Evolutionary conservation across 495 filamentous ascomycete genomes (phyloP).

Genomic region (Paragyromitra xinjiangensis): DNA sequence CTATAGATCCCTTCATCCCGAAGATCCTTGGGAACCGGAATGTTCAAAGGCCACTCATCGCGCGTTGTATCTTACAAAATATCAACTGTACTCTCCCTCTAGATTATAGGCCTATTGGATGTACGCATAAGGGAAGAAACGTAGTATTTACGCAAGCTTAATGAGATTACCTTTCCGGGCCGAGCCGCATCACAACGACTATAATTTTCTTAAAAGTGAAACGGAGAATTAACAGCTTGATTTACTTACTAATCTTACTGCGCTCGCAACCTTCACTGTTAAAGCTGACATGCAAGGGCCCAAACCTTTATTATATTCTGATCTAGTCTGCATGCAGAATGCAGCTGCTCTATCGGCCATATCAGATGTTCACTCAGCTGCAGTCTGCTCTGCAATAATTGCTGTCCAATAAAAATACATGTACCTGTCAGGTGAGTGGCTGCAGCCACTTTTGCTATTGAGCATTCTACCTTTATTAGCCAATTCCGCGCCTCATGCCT

Average conservation of each 20-base stretch:
- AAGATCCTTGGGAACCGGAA: slow-evolving; percentile 2
- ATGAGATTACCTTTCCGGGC: slow-evolving; percentile 5
- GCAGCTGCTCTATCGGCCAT: background rate
- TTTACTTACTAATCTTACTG: background rate
- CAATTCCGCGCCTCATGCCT: slow-evolving; percentile 8
- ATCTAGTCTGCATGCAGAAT: background rate
- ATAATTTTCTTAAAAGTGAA: background rate
- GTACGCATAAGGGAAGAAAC: background rate
- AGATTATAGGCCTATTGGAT: background rate
- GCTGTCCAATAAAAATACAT: background rate
- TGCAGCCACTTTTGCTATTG: slow-evolving; percentile 6
- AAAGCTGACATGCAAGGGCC: slow-evolving; percentile 13
- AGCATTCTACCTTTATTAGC: slow-evolving; percentile 10
- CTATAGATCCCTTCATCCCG: background rate
- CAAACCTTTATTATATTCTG: slow-evolving; percentile 9
- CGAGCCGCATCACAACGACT: slow-evolving; percentile 1
- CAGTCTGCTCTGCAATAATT: slow-evolving; percentile 6
- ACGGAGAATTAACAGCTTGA: background rate
- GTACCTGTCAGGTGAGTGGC: slow-evolving; percentile 12
- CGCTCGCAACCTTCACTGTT: background rate
- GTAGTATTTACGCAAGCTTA: background rate
- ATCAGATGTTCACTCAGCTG: slow-evolving; percentile 12
- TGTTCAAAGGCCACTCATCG: slow-evolving; percentile 6
- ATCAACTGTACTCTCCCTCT: background rate
- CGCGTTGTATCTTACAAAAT: background rate